These are phyloP conservation scores for Xylariaceae sp. DNA, from an alignment of 2,329 filamentous ascomycete species.

Conservation along the genomic window DNA sequence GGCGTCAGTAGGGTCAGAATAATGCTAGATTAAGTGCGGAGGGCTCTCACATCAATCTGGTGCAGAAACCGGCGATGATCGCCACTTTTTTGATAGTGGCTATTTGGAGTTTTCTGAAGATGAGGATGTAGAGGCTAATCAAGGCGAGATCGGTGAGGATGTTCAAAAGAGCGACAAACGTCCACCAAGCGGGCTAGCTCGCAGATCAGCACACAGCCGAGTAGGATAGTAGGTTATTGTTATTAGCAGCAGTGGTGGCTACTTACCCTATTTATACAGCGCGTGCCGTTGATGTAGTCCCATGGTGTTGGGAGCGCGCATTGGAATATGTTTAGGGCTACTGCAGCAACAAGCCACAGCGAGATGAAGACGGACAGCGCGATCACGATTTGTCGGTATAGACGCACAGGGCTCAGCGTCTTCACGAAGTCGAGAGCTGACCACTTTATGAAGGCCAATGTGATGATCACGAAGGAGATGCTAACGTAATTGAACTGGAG, in stretches of 20 bases:
- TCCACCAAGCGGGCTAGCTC: background rate
- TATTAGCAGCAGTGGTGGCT: background rate
- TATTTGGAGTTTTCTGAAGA: background rate
- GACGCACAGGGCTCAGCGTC: background rate
- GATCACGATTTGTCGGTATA: background rate
- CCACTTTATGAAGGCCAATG: background rate
- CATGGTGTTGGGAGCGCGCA: background rate
- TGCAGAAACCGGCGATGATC: background rate
- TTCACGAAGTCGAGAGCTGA: background rate
- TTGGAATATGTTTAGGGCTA: background rate
- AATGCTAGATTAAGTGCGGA: background rate
- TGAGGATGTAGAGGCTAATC: background rate
- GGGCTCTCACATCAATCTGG: background rate
- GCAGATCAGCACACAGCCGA: background rate
- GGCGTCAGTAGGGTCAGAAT: background rate
- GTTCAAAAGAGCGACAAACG: background rate
- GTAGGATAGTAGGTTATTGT: background rate
- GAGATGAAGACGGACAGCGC: background rate
- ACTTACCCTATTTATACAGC: background rate
- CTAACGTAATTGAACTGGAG: background rate
- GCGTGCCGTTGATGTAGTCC: background rate
- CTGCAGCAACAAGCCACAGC: background rate
- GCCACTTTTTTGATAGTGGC: background rate
- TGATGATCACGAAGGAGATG: background rate
- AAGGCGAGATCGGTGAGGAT: background rate